phyloP scores from a whole-genome alignment of 352 stramenopile species.

The Aphanomyces invadans region DNA sequence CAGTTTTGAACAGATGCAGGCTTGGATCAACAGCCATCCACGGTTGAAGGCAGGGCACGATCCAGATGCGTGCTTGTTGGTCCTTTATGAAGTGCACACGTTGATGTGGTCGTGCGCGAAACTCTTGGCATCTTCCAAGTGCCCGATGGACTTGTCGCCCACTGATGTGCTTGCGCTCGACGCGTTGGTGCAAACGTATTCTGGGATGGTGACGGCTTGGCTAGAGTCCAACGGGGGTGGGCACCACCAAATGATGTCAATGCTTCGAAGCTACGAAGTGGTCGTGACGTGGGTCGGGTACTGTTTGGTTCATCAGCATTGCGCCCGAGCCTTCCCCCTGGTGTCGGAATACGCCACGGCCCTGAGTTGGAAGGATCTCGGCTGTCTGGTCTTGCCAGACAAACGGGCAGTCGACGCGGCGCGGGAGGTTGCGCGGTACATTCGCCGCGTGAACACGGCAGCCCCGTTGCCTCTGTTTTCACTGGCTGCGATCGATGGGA shows the following conservation, averaged over 20 bases:
- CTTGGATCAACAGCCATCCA: background rate
- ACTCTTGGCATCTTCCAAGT: background rate
- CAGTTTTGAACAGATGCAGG: background rate
- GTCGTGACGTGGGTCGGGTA: conserved; percentile 1
- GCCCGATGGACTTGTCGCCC: background rate
- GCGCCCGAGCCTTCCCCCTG: background rate
- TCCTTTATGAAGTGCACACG: background rate
- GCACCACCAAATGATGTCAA: background rate
- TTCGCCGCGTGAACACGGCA: background rate
- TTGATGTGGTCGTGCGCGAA: background rate
- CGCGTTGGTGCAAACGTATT: background rate
- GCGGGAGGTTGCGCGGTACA: background rate
- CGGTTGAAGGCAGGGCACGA: background rate
- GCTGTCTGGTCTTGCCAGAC: background rate
- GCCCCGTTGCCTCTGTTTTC: background rate
- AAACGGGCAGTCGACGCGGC: background rate
- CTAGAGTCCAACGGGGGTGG: background rate
- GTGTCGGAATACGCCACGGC: background rate
- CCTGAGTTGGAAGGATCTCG: background rate
- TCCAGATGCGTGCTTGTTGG: background rate
- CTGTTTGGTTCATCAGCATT: conserved; percentile 1
- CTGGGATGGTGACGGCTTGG: background rate
- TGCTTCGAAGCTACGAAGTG: background rate
- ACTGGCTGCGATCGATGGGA: background rate
- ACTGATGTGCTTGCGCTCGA: background rate